These are phyloP conservation scores for Bonia amplexicaulis DNA, from an alignment of 176 grass and related monocot genomes.

Conservation along the genomic window DNA sequence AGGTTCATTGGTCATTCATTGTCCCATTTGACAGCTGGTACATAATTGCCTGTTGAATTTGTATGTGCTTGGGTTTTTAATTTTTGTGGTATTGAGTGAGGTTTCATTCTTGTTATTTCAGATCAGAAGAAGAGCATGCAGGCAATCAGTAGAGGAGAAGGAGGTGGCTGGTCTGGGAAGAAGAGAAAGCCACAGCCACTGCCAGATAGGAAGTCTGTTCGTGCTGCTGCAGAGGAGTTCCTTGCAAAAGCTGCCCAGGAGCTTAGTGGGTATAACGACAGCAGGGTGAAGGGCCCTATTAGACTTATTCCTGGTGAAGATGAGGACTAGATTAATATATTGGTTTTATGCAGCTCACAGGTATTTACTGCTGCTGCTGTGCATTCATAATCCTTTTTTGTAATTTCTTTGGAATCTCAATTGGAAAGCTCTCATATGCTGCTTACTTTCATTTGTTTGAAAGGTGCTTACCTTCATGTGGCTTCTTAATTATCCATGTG, in stretches of 20 bases:
- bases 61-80: neutral
- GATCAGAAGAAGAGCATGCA: constrained; percentile 73
- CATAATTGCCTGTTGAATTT: no score
- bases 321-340: constrained; percentile 43
- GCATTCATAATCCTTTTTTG: neutral
- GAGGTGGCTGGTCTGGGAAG: constrained; percentile 52
- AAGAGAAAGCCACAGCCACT: constrained; percentile 62
- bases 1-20: no score
- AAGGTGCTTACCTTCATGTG: no score
- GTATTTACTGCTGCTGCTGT: constrained; percentile 17
- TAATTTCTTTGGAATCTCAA: no score
- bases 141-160: constrained; percentile 65
- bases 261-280: constrained; percentile 47
- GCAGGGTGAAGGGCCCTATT: constrained; percentile 63
- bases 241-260: constrained; percentile 80
- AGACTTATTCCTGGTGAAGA: constrained; percentile 54
- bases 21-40: no score
- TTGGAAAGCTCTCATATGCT: no score
- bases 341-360: constrained; percentile 19
- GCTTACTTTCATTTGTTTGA: no score
- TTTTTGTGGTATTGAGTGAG: constrained; percentile 14
- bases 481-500: no score
- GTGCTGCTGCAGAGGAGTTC: constrained; percentile 78
- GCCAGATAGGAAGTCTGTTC: constrained; percentile 51
- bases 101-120: constrained; percentile 41